Evolutionary conservation across 2,329 filamentous ascomycete species (phyloP).

Genomic region (Simplicillium sp.): DNA sequence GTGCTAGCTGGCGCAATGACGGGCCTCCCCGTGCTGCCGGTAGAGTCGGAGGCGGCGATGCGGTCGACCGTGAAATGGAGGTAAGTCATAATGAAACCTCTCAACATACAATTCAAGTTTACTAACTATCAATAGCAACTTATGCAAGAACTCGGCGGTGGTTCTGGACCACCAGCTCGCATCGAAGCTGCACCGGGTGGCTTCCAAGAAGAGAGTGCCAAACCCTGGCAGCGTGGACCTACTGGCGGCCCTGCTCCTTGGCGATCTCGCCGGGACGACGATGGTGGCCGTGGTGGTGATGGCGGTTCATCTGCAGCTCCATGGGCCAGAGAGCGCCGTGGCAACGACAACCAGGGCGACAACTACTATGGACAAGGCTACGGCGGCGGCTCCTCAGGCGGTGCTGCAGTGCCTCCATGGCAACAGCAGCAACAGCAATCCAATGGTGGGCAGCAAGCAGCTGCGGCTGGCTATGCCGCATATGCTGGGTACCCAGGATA

Average conservation of each 20-base stretch:
- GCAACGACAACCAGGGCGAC: conserved; percentile 26
- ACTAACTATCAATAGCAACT: conserved; percentile 60
- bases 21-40: conserved; percentile 46
- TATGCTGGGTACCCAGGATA: conserved; percentile 30
- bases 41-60: conserved; percentile 67
- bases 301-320: conserved; percentile 40
- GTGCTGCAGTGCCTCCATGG: conserved; percentile 35
- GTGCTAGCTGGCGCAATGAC: conserved; percentile 82
- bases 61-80: conserved; percentile 90
- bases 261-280: conserved; percentile 47
- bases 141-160: conserved; percentile 91
- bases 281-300: conserved; percentile 31
- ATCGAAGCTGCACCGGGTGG: conserved; percentile 76
- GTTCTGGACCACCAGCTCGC: conserved; percentile 59
- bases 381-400: conserved; percentile 11
- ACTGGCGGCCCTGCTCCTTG: conserved; percentile 80
- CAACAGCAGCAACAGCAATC: conserved; percentile 14
- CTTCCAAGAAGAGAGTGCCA: conserved; percentile 46
- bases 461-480: conserved; percentile 44
- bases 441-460: conserved; percentile 34
- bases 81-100: conserved; percentile 39
- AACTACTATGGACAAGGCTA: conserved; percentile 15
- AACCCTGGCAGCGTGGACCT: conserved; percentile 83
- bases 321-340: conserved; percentile 52
- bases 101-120: conserved; percentile 6